A percentile compares a stretch with the other conserved stretches of the same genome.
Evolutionary conservation across 306 rosid genomes (phyloP).

Genomic region (Quillaja saponaria): DNA sequence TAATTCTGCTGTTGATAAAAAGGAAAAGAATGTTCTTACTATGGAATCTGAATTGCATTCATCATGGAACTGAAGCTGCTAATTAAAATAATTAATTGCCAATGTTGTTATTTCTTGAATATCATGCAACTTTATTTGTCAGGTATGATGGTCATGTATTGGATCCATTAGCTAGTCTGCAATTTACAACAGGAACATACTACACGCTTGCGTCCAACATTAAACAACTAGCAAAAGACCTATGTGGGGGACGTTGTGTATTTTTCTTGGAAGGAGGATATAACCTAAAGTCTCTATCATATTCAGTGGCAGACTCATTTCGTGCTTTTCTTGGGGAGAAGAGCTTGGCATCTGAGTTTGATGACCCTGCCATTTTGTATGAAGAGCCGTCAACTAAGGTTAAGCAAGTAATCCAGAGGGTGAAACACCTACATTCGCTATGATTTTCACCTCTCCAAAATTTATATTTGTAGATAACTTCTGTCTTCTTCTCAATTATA

Average conservation of each 20-base stretch:
- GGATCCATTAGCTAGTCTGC: slow-evolving; percentile 81
- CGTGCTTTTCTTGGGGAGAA: slow-evolving; percentile 80
- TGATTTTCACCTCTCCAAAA: too few species aligned
- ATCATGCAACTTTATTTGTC: slow-evolving; percentile 24
- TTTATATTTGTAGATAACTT: too few species aligned
- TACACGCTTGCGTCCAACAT: slow-evolving; percentile 80
- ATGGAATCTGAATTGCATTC: slow-evolving; percentile 17
- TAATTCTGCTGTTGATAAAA: too few species aligned
- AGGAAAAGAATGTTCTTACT: too few species aligned
- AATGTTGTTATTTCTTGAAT: too few species aligned
- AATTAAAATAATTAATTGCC: too few species aligned
- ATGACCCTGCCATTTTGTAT: slow-evolving; percentile 68
- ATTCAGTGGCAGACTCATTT: slow-evolving; percentile 77
- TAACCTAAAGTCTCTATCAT: slow-evolving; percentile 75
- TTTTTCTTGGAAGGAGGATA: slow-evolving; percentile 96
- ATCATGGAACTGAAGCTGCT: background rate
- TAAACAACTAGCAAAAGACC: slow-evolving; percentile 70
- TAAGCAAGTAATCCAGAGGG: slow-evolving; percentile 64
- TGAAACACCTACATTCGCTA: slow-evolving; percentile 56
- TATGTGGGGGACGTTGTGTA: slow-evolving; percentile 71
- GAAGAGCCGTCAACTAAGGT: slow-evolving; percentile 76
- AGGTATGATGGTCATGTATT: slow-evolving; percentile 90
- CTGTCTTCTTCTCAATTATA: too few species aligned
- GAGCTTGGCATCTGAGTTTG: slow-evolving; percentile 76
- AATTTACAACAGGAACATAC: slow-evolving; percentile 86